Evolutionary conservation across 768 basidiomycete species (phyloP).

Genomic region (Boletus eberwhitei): DNA sequence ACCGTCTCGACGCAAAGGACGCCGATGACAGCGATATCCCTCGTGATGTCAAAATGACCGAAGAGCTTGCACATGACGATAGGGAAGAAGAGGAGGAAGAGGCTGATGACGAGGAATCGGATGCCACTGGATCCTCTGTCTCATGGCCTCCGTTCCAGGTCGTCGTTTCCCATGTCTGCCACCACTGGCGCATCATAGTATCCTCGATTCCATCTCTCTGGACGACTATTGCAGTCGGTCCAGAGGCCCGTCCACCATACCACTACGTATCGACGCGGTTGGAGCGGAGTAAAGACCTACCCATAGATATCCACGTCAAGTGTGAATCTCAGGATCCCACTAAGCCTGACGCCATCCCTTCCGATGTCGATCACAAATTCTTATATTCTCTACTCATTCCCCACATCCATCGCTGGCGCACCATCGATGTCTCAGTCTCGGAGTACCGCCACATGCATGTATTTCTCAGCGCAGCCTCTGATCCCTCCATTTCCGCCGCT

Average conservation of each 20-base stretch:
- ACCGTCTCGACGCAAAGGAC: slow-evolving; percentile 36
- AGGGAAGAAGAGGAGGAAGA: neutral
- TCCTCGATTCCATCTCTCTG: slow-evolving; percentile 55
- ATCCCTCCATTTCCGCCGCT: slow-evolving; percentile 40
- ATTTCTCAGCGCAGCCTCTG: slow-evolving; percentile 42
- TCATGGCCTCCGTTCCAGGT: slow-evolving; percentile 41
- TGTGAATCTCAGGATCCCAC: slow-evolving; percentile 32
- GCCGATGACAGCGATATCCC: slow-evolving; percentile 13
- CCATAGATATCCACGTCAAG: slow-evolving; percentile 52
- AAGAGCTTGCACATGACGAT: neutral
- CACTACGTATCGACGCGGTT: slow-evolving; percentile 45
- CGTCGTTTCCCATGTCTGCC: slow-evolving; percentile 60
- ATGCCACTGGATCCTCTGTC: neutral
- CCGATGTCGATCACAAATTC: slow-evolving; percentile 17
- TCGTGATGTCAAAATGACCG: neutral
- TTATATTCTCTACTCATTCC: slow-evolving; percentile 43
- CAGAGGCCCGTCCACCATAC: slow-evolving; percentile 37
- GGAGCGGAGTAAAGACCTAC: slow-evolving; percentile 50
- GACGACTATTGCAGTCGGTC: slow-evolving; percentile 38
- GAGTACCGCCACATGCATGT: slow-evolving; percentile 46
- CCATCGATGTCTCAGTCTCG: slow-evolving; percentile 44
- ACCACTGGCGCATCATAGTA: slow-evolving; percentile 53
- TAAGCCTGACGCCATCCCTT: slow-evolving; percentile 27
- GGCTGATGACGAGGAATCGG: slow-evolving; percentile 2
- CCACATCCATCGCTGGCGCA: slow-evolving; percentile 52